A percentile compares a stretch with the other conserved stretches of the same genome.
These are phyloP conservation scores for Colletotrichum coccodes DNA, from an alignment of 2,329 filamentous ascomycete species.

Conservation along the genomic window DNA sequence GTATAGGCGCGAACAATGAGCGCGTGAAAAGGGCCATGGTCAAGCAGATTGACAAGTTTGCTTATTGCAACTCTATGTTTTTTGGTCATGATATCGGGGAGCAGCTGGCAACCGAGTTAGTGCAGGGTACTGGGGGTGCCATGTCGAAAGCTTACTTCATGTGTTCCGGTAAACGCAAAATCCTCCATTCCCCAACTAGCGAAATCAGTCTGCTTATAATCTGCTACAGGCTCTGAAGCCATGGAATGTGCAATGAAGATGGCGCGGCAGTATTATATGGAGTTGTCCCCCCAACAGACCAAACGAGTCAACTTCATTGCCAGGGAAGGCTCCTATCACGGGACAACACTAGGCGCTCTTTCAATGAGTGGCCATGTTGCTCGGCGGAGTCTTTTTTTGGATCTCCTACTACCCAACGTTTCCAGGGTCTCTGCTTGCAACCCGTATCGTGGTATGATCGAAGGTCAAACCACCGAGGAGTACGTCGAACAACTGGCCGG, in stretches of 20 bases:
- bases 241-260: conserved; percentile 61
- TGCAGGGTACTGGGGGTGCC: conserved; percentile 47
- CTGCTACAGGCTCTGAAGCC: conserved; percentile 57
- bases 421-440: conserved; percentile 75
- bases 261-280: conserved; percentile 59
- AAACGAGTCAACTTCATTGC: conserved; percentile 72
- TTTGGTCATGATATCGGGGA: conserved; percentile 63
- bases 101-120: conserved; percentile 45
- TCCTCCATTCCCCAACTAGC: too few species aligned
- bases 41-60: conserved; percentile 66
- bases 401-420: conserved; percentile 66
- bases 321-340: conserved; percentile 76
- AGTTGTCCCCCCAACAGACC: conserved; percentile 51
- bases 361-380: conserved; percentile 70
- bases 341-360: conserved; percentile 75
- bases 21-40: conserved; percentile 69
- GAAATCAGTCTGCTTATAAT: not conserved
- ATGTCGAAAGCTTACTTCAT: conserved; percentile 51
- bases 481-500: conserved; percentile 62
- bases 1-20: conserved; percentile 73
- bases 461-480: conserved; percentile 64
- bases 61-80: conserved; percentile 50
- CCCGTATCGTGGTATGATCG: conserved; percentile 65
- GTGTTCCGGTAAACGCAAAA: conserved; percentile 33
- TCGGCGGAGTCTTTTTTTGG: conserved; percentile 70